These are phyloP conservation scores for Oenanthe sinensis DNA, from an alignment of 129 eudicot genomes.

Conservation along the genomic window DNA sequence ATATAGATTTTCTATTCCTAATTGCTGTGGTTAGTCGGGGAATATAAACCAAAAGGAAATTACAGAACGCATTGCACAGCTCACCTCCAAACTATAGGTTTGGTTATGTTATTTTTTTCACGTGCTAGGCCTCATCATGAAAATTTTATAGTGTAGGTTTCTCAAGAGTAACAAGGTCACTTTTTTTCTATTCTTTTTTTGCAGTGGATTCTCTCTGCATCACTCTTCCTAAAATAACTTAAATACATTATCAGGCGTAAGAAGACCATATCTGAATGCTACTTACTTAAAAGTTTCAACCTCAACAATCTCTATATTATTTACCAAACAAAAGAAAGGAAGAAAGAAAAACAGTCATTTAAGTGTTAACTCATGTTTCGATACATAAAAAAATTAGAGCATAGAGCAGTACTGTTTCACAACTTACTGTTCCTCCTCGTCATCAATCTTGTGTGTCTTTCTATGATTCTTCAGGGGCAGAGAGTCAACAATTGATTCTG, in stretches of 20 bases:
- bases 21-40: neutral
- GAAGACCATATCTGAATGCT: neutral
- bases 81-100: neutral
- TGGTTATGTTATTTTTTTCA: neutral
- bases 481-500: conserved; percentile 56
- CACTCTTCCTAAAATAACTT: neutral
- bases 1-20: too few species aligned
- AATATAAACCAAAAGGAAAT: neutral
- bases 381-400: neutral
- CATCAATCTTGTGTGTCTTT: conserved; percentile 22
- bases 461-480: conserved; percentile 41
- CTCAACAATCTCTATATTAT: neutral
- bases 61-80: neutral
- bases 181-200: neutral
- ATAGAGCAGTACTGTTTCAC: neutral
- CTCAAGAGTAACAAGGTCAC: neutral
- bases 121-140: neutral
- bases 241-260: neutral
- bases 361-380: neutral
- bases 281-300: neutral
- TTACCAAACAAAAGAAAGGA: too few species aligned
- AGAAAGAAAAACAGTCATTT: neutral
- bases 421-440: conserved; percentile 47
- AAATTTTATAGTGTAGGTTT: neutral
- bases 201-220: neutral